These are phyloP conservation scores for Coriaria nepalensis DNA, from an alignment of 306 rosid species.

Conservation along the genomic window DNA sequence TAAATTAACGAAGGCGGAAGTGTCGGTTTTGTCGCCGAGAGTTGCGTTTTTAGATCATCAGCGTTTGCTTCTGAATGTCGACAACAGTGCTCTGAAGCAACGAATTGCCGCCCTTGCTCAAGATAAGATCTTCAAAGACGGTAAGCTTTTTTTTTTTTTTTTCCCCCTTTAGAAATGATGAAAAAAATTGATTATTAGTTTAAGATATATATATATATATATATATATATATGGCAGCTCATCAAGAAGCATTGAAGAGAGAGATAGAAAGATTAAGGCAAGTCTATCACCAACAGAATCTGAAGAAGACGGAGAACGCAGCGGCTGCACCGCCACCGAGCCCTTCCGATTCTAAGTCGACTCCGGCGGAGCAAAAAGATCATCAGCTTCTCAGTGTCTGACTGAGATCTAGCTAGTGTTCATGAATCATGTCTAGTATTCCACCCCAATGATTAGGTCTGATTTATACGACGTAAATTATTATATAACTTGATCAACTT, in stretches of 20 bases:
- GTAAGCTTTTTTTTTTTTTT: constrained; percentile 21
- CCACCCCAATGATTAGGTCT: too few species aligned
- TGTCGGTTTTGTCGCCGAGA: constrained; percentile 74
- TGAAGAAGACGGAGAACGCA: constrained; percentile 53
- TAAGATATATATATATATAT: constrained; percentile 1
- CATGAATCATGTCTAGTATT: too few species aligned
- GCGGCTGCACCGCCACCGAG: constrained; percentile 25
- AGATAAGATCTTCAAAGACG: constrained; percentile 94
- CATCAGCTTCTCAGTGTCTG: constrained; percentile 43
- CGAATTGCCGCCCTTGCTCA: constrained; percentile 90
- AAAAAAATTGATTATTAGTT: neutral
- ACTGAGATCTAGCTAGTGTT: neutral
- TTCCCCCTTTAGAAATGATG: neutral
- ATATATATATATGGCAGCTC: constrained; percentile 45
- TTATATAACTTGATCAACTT: too few species aligned
- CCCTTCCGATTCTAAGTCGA: constrained; percentile 17
- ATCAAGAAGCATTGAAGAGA: constrained; percentile 92
- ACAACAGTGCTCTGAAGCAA: constrained; percentile 94
- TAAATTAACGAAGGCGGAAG: constrained; percentile 60
- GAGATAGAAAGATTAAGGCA: constrained; percentile 89
- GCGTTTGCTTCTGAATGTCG: constrained; percentile 82
- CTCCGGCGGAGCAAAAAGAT: constrained; percentile 22
- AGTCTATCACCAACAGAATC: constrained; percentile 69
- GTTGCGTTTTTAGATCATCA: constrained; percentile 91
- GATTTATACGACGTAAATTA: too few species aligned